Conservation (phyloP, 306 rosid genomes). For the Vachellia pachyceras region DNA sequence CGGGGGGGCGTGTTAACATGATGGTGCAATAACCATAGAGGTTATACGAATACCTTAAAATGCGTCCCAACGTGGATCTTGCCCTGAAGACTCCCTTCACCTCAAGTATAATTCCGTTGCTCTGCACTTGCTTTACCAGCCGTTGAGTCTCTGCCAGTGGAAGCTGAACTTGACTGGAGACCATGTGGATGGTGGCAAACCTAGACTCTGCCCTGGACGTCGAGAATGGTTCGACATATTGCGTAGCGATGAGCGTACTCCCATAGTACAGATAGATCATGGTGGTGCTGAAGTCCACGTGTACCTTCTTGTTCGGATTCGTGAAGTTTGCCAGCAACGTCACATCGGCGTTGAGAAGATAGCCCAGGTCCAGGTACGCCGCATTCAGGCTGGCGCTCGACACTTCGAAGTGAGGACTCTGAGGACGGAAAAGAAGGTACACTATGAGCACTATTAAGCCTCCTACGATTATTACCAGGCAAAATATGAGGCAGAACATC, state of each 20-base stretch:
- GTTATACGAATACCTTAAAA: slow-evolving; percentile 75
- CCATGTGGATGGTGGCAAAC: slow-evolving; percentile 67
- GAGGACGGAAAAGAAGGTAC: slow-evolving; percentile 83
- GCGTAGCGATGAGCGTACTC: slow-evolving; percentile 65
- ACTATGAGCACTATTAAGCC: slow-evolving; percentile 79
- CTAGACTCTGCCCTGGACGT: slow-evolving; percentile 58
- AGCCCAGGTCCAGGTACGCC: slow-evolving; percentile 92
- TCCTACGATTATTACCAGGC: slow-evolving; percentile 75
- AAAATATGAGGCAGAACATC: slow-evolving; percentile 74
- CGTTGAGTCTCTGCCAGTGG: slow-evolving; percentile 57
- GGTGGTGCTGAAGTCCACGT: slow-evolving; percentile 75
- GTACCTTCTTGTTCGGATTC: slow-evolving; percentile 88
- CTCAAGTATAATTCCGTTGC: slow-evolving; percentile 58
- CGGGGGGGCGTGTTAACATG: slow-evolving; percentile 72
- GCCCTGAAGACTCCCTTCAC: slow-evolving; percentile 71
- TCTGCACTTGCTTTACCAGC: slow-evolving; percentile 65
- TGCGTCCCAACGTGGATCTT: slow-evolving; percentile 68
- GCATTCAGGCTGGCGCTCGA: slow-evolving; percentile 68
- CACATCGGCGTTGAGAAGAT: slow-evolving; percentile 87
- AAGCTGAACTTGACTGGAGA: slow-evolving; percentile 76
- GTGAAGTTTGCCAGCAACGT: slow-evolving; percentile 81
- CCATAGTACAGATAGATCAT: slow-evolving; percentile 68
- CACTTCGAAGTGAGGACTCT: slow-evolving; percentile 72
- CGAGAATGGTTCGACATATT: slow-evolving; percentile 71
- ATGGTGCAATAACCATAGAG: slow-evolving; percentile 63